These are phyloP conservation scores for Fusarium virguliforme DNA, from an alignment of 2,329 filamentous ascomycete species.

Conservation along the genomic window DNA sequence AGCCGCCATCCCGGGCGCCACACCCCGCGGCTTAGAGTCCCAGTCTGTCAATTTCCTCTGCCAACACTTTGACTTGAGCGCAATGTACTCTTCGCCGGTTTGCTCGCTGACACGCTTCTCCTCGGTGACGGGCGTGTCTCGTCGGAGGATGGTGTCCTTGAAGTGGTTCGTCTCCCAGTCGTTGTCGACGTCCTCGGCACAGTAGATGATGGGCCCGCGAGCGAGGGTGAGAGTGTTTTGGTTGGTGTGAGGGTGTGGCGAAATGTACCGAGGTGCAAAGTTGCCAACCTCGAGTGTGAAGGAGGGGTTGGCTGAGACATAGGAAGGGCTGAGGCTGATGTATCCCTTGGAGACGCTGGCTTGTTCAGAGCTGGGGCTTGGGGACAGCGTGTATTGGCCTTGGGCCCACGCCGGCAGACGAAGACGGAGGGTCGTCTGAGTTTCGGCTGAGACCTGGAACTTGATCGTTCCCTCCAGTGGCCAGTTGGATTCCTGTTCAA, in stretches of 20 bases:
- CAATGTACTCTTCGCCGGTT: constrained; percentile 30
- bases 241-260: constrained; percentile 71
- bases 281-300: constrained; percentile 59
- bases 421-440: constrained; percentile 61
- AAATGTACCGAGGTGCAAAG: constrained; percentile 65
- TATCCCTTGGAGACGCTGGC: constrained; percentile 64
- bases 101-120: constrained; percentile 9
- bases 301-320: constrained; percentile 56
- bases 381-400: constrained; percentile 54
- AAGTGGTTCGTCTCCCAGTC: constrained; percentile 36
- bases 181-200: constrained; percentile 66
- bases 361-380: constrained; percentile 45
- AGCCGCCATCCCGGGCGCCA: not conserved
- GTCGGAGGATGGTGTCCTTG: constrained; percentile 26
- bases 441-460: constrained; percentile 60
- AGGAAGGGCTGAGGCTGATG: constrained; percentile 61
- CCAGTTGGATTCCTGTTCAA: constrained; percentile 66
- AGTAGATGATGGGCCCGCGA: constrained; percentile 73
- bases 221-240: constrained; percentile 69
- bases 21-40: not conserved
- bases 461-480: constrained; percentile 70
- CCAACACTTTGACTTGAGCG: constrained; percentile 32
- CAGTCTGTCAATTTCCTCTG: not conserved
- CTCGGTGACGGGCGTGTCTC: not conserved
- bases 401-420: constrained; percentile 70